phyloP scores from a whole-genome alignment of 2,329 filamentous ascomycete species.

The Talaromyces sp. region DNA sequence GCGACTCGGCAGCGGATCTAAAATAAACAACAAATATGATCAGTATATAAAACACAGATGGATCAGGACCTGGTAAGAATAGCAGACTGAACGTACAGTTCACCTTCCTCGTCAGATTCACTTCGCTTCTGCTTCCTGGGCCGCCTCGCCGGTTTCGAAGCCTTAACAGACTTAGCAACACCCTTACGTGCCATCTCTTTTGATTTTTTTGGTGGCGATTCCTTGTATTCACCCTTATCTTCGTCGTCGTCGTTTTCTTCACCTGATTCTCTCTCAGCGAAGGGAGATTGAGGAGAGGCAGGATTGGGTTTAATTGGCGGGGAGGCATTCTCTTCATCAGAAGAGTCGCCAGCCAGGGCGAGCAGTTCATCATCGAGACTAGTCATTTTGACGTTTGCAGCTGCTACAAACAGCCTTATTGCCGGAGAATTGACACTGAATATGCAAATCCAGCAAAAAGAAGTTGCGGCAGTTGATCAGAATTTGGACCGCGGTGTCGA shows the following conservation, averaged over 20 bases:
- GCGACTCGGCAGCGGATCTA: constrained; percentile 67
- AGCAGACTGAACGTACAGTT: constrained; percentile 63
- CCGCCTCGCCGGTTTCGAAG: constrained; percentile 20
- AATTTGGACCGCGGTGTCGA: constrained; percentile 4
- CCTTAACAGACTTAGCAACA: constrained; percentile 34
- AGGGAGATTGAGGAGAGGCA: constrained; percentile 54
- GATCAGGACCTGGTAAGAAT: background rate
- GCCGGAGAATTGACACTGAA: background rate
- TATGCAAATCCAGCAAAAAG: background rate
- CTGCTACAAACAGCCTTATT: background rate
- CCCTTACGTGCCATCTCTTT: constrained; percentile 48
- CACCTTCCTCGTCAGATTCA: constrained; percentile 71
- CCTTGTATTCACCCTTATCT: constrained; percentile 27
- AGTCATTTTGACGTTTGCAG: constrained; percentile 55
- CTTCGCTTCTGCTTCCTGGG: constrained; percentile 52
- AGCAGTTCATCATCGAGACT: constrained; percentile 89
- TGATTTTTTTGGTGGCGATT: constrained; percentile 40
- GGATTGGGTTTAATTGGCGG: constrained; percentile 52
- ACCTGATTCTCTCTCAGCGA: constrained; percentile 32
- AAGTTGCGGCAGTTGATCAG: constrained; percentile 7
- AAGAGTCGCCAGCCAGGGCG: constrained; percentile 77
- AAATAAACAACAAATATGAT: constrained; percentile 19
- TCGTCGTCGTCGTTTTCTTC: background rate
- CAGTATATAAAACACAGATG: background rate
- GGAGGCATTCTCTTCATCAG: constrained; percentile 52